A percentile compares a stretch with the other conserved stretches of the same genome.
Conservation (phyloP, 169 alveolate species). For the Babesia microti region DNA sequence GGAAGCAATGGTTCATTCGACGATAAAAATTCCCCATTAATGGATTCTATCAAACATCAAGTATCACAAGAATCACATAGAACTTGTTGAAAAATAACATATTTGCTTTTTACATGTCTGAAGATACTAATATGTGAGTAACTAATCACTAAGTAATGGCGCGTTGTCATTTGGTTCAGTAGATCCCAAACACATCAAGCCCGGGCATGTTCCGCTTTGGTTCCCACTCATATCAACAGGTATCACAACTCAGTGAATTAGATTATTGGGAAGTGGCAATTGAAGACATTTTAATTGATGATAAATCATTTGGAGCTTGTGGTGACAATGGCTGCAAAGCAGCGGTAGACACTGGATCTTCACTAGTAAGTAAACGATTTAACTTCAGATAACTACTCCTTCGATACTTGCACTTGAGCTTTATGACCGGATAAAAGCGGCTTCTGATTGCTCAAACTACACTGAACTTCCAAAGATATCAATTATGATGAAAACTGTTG, state of each 20-base stretch:
- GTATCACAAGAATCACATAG: slow-evolving; percentile 6
- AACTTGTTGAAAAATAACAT: slow-evolving; percentile 67
- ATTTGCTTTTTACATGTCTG: slow-evolving; percentile 71
- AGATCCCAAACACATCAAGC: slow-evolving; percentile 67
- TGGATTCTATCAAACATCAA: slow-evolving; percentile 31
- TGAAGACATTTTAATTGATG: slow-evolving; percentile 60
- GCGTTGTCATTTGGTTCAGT: slow-evolving; percentile 67
- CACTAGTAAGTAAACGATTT: slow-evolving; percentile 38
- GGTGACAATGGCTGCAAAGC: slow-evolving; percentile 66
- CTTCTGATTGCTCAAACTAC: slow-evolving; percentile 63
- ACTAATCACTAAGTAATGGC: slow-evolving; percentile 1
- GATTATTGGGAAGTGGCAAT: slow-evolving; percentile 80
- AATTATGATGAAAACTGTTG: slow-evolving; percentile 50
- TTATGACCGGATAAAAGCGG: slow-evolving; percentile 48
- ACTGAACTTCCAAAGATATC: slow-evolving; percentile 57
- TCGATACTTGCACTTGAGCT: slow-evolving; percentile 60
- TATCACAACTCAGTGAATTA: slow-evolving; percentile 13
- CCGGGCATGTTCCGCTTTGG: slow-evolving; percentile 72
- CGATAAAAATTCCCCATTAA: slow-evolving; percentile 12
- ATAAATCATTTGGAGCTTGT: slow-evolving; percentile 44
- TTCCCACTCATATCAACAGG: slow-evolving; percentile 74
- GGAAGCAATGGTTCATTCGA: too few species aligned
- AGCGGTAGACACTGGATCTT: slow-evolving; percentile 83
- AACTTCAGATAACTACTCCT: slow-evolving; percentile 68
- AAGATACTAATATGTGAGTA: slow-evolving; percentile 44